These are phyloP conservation scores for Lepidium didymum DNA, from an alignment of 345 rosid species.

Conservation along the genomic window DNA sequence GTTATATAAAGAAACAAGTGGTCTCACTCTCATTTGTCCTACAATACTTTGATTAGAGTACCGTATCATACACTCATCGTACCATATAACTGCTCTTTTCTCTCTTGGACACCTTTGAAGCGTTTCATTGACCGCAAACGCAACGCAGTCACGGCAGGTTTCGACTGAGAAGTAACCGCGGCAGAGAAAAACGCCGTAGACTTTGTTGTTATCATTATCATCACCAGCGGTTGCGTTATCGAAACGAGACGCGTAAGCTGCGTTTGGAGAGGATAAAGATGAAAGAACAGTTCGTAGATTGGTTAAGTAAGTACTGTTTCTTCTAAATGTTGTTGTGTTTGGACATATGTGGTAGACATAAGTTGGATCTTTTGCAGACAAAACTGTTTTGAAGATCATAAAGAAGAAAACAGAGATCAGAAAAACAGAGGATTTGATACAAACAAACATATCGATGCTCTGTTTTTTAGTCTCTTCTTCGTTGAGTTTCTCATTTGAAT, in stretches of 20 bases:
- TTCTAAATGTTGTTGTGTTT: constrained; percentile 26
- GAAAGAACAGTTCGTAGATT: constrained; percentile 37
- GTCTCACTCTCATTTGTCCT: background rate
- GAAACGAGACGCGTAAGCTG: constrained; percentile 24
- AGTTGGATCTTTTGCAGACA: constrained; percentile 26
- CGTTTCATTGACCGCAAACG: constrained; percentile 9
- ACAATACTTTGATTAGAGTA: constrained; percentile 31
- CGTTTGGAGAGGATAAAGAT: constrained; percentile 28
- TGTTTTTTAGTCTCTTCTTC: background rate
- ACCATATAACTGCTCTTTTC: constrained; percentile 31
- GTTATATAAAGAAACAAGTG: constrained; percentile 1
- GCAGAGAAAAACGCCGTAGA: constrained; percentile 41
- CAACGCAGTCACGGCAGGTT: constrained; percentile 33
- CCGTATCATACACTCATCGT: constrained; percentile 36
- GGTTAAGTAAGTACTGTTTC: constrained; percentile 32
- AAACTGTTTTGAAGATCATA: constrained; percentile 1
- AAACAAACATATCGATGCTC: background rate
- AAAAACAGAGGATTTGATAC: constrained; percentile 16
- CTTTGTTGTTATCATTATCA: background rate
- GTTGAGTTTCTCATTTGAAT: constrained; percentile 1
- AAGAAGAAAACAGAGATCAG: background rate
- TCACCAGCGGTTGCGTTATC: constrained; percentile 36
- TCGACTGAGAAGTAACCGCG: constrained; percentile 24
- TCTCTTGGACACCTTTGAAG: constrained; percentile 22
- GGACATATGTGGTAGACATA: constrained; percentile 22